These are phyloP conservation scores for Citrus maxima DNA, from an alignment of 345 rosid species.

Conservation along the genomic window DNA sequence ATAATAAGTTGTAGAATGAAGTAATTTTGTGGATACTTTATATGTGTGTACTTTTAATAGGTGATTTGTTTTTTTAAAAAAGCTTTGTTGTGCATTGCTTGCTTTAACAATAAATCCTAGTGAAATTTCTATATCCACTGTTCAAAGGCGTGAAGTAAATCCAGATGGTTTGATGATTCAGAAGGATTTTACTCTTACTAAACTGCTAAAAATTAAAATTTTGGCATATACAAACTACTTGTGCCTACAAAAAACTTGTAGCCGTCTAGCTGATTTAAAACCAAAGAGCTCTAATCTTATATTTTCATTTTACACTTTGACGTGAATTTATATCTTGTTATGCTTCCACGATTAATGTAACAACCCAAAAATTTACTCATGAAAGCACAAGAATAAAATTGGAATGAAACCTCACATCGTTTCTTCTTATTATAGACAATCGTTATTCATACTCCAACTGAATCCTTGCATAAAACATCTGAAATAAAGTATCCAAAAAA, in stretches of 20 bases:
- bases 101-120: neutral
- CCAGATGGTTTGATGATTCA: neutral
- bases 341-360: neutral
- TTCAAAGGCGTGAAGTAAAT: neutral
- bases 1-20: too few species aligned
- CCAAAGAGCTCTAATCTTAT: neutral
- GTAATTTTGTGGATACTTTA: neutral
- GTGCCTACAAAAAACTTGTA: too few species aligned
- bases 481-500: too few species aligned
- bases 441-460: too few species aligned
- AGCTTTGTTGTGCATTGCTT: neutral
- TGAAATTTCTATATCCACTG: neutral
- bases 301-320: neutral
- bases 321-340: too few species aligned
- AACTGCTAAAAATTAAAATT: neutral
- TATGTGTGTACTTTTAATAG: neutral
- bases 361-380: too few species aligned
- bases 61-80: neutral
- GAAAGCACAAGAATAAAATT: too few species aligned
- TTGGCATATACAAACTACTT: neutral
- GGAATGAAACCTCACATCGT: too few species aligned
- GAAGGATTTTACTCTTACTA: neutral
- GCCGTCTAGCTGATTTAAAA: neutral
- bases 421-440: too few species aligned
- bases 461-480: too few species aligned